Evolutionary conservation across 495 filamentous ascomycete species (phyloP).

Genomic region (Mytilinidion resinicola): DNA sequence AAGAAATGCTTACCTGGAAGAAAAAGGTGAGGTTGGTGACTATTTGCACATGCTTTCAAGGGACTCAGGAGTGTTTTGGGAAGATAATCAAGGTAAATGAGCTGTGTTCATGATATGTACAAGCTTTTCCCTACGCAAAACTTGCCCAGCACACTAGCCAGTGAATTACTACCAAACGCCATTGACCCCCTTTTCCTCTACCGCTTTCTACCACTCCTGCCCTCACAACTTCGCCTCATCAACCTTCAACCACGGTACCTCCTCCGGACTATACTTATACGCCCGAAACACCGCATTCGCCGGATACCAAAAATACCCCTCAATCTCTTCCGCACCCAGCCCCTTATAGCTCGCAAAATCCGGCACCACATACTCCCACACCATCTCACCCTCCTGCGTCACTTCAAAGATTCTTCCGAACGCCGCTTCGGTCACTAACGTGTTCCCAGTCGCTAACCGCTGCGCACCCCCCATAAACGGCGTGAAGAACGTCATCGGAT

Average conservation of each 20-base stretch:
- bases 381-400: slow-evolving; percentile 29
- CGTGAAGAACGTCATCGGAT: slow-evolving; percentile 44
- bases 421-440: slow-evolving; percentile 42
- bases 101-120: too few species aligned
- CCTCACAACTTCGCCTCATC: too few species aligned
- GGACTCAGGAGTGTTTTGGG: too few species aligned
- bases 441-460: slow-evolving; percentile 38
- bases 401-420: slow-evolving; percentile 36
- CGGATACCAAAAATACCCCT: slow-evolving; percentile 32
- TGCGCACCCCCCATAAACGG: slow-evolving; percentile 48
- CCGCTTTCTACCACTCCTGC: too few species aligned
- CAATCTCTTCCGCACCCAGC: slow-evolving; percentile 26
- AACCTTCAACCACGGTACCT: slow-evolving; percentile 32
- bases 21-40: too few species aligned
- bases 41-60: too few species aligned
- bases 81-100: too few species aligned
- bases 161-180: too few species aligned
- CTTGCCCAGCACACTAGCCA: too few species aligned
- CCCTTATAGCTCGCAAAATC: slow-evolving; percentile 33
- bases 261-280: slow-evolving; percentile 35
- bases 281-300: slow-evolving; percentile 39
- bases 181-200: too few species aligned
- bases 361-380: slow-evolving; percentile 38
- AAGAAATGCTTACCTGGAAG: too few species aligned
- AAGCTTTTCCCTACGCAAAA: too few species aligned